Evolutionary conservation across 306 rosid species (phyloP), one percentile per base, ranked within the genome.

Genomic region (Trifolium fragiferum): DNA sequence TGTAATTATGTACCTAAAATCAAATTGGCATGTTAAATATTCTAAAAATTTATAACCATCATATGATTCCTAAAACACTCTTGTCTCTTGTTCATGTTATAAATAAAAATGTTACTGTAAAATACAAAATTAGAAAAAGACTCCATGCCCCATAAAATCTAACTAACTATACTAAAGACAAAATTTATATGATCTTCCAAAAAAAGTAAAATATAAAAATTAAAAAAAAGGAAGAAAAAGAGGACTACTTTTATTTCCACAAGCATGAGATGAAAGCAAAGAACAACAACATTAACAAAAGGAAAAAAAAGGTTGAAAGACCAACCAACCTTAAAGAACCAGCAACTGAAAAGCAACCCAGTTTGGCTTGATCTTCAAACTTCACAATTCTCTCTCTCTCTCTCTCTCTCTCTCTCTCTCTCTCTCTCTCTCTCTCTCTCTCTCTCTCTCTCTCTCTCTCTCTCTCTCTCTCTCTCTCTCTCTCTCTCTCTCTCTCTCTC

Each of bases 311-410:
- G 15, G 30, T 10, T 77, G 20, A 78, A 76, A 84, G 67, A 91
- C 84, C 49, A 84, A 89, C 93, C 86, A 85, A 90, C 92, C 96
- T 94, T 89, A 49, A 88, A 82, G 92, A 71, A 79, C 78, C 84
- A 37, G 84, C 72, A 60, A 82, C 87, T 38, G 76, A 64, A 71
- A 77, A 80, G 84, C 86, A 83, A 74, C 68, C 70, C 78, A 74
- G 30, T 37, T 67, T 57, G 73, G 83, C 96, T 87, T 88, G 53
- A 82, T 76, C 90, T 83, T 83, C 89, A 87, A 84, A 78, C 89
- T 75, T 89, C 82, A 47, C 40, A 54, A 3, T 12, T 41, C 37
- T 15, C 57, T 19, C 57, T 69, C 51, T 38, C 81, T 59, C 25
- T 79, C 43, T 76, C 73, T 82, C 40, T 63, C 76, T 33, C 37